Evolutionary conservation across 2,329 filamentous ascomycete species (phyloP), one percentile per base, ranked within the genome.

Genomic region (Arachnomyces sp.): DNA sequence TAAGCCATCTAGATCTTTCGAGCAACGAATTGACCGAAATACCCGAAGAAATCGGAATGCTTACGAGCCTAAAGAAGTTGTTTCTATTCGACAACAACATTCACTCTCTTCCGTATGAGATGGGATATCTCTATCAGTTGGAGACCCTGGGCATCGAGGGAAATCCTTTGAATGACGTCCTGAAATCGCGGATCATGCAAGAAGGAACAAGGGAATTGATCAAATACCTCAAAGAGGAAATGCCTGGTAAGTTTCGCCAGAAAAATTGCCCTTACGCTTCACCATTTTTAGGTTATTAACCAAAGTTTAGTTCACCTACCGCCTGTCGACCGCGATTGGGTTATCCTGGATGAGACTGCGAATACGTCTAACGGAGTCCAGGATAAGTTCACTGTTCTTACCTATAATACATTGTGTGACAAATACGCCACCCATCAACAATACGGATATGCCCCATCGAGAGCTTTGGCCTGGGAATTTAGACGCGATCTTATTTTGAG

Each of bases 351-450:
- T 46, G 70, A 74, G 39, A 66, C 67, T 17, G 53, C 58, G 34
- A 60, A 55, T 39, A 53, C 65, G 21, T 57, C 47, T 60, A 74
- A 61, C 83, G 47, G 70, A 72, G 53, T 63, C 33, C 60, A 69
- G 40, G 61, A 95, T 55, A 82, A 79, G 39, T 79, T 96, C 59
- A 86, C 85, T 42, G 82, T 94, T 7, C 73, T 96, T 46, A 93
- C 86, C 15, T 95, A 92, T 80, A 98, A 98, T 61, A 94, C 90
- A 34, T 75, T 98, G 8, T 95, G 90, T 65, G 88, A 95, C 63
- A 86, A 88, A 55, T 94, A 92, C 53, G 89, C 89, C 3, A 95
- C 89, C 0, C 74, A 80, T 40, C 74, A 80, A 40, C 79, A 86
- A 46, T 96, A 95, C 59, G 90, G 90, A 32, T 96, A 96, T 61